Evolutionary conservation across 306 rosid genomes (phyloP), one percentile per base, ranked within the genome.

Genomic region (Dicorynia guianensis): DNA sequence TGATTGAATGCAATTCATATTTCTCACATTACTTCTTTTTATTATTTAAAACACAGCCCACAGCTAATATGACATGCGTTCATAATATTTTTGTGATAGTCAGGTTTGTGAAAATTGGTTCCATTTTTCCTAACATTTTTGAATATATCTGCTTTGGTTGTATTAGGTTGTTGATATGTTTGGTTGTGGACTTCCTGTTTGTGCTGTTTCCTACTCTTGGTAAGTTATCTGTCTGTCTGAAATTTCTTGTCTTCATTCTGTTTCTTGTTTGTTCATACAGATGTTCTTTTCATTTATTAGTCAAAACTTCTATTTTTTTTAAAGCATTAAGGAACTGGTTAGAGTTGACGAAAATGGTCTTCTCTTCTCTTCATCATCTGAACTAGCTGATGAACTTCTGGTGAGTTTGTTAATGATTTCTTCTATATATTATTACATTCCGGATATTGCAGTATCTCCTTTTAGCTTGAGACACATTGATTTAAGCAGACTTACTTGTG

Each of bases 191-290:
- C 85, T 95, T 72, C 98, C 97, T 30, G 98, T 92, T 79, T 95
- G 97, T 78, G 98, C 98, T 5, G 97, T 92, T 82, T 92, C 98
- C 5, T 95, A 95, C 85, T 95, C 97, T 57, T 95, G 98, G 98
- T 95, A 81, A 64, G 78, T 64, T 48, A 15, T 58, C 17, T 55
- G 52, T 48, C 47, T 70, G 19, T 68, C 69, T 67, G 65, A 54
- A 57, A 68, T 42, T 15, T 17, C 40, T 60, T 70, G 39, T 67
- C 40, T 77, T 35, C 60, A 25, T 68, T 42, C 14, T 69, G 53
- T 63, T 40, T 46, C 52, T 6, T 46, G 52, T 46, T 48, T 60
- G 35, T 66, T 66, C 59, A 48, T 18, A 62, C 39, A 5, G 15
- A 46, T 72, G 42, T 67, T 80, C 10, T 61, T 57, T 68, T 42